A percentile compares a stretch with the other conserved stretches of the same genome.
These are phyloP conservation scores for Stipa capillata DNA, from an alignment of 176 grass and related monocot species.

Conservation along the genomic window DNA sequence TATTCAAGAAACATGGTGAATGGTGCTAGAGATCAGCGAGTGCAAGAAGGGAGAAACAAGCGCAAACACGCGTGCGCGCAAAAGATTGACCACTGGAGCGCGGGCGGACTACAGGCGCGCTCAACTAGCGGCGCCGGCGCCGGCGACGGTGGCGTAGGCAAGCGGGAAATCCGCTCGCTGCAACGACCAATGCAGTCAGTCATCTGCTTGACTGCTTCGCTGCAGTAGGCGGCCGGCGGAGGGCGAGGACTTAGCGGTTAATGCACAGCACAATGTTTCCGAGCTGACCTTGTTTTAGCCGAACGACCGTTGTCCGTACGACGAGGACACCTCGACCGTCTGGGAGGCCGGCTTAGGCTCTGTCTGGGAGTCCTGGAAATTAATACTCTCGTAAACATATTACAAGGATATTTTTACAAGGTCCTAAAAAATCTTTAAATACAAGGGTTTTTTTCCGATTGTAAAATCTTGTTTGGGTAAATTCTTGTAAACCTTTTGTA, in stretches of 20 bases:
- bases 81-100: too few relatives aligned
- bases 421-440: too few relatives aligned
- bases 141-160: neutral
- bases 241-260: neutral
- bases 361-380: too few relatives aligned
- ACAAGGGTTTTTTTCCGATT: too few relatives aligned
- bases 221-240: neutral
- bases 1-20: too few relatives aligned
- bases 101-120: neutral
- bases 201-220: neutral
- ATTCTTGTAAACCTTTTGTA: too few relatives aligned
- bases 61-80: too few relatives aligned
- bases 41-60: too few relatives aligned
- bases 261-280: neutral
- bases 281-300: neutral
- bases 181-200: neutral
- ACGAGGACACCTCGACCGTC: neutral
- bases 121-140: neutral
- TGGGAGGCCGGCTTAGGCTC: neutral
- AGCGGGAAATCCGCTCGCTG: neutral
- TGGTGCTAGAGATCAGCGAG: too few relatives aligned
- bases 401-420: too few relatives aligned
- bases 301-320: neutral
- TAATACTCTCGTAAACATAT: too few relatives aligned
- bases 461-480: too few relatives aligned